Percentiles rank a stretch among this genome's conserved stretches.
Conservation (phyloP, 2,329 filamentous ascomycete species). For the Xylaria arbuscula region DNA sequence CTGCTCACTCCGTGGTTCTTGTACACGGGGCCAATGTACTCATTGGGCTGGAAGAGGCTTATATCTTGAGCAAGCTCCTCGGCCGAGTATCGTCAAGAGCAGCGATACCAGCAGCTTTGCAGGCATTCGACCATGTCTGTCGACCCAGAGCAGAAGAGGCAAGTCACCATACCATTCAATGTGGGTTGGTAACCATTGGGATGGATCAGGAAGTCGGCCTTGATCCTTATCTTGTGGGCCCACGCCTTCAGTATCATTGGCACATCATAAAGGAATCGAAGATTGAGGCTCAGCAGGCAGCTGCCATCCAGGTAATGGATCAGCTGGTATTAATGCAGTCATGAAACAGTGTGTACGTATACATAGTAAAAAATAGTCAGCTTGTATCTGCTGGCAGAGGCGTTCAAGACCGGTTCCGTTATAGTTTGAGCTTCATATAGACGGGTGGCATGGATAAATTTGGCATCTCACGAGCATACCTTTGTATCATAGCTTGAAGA, state of each 20-base stretch:
- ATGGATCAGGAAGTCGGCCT: conserved; percentile 41
- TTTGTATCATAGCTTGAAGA: background rate
- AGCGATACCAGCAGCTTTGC: conserved; percentile 43
- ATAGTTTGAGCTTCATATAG: background rate
- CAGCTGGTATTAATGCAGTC: conserved; percentile 30
- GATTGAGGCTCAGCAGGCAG: conserved; percentile 35
- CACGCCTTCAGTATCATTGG: conserved; percentile 41
- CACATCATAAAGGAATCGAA: conserved; percentile 38
- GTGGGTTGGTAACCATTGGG: conserved; percentile 41
- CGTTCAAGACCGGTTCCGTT: background rate
- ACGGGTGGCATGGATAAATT: background rate
- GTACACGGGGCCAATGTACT: conserved; percentile 38
- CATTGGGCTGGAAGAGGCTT: conserved; percentile 46
- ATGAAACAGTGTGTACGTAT: background rate
- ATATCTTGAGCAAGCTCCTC: conserved; percentile 45
- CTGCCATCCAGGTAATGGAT: conserved; percentile 44
- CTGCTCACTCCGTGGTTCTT: conserved; percentile 44
- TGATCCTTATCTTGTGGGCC: conserved; percentile 30
- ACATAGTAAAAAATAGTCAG: background rate
- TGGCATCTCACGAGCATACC: conserved; percentile 4
- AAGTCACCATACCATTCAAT: conserved; percentile 36
- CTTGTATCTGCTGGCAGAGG: background rate
- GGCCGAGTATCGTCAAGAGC: conserved; percentile 40
- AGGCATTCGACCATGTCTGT: conserved; percentile 47
- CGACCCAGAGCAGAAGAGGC: conserved; percentile 46